A percentile compares a stretch with the other conserved stretches of the same genome.
These are phyloP conservation scores for Phytophthora crassamura DNA, from an alignment of 352 stramenopile genomes.

Conservation along the genomic window DNA sequence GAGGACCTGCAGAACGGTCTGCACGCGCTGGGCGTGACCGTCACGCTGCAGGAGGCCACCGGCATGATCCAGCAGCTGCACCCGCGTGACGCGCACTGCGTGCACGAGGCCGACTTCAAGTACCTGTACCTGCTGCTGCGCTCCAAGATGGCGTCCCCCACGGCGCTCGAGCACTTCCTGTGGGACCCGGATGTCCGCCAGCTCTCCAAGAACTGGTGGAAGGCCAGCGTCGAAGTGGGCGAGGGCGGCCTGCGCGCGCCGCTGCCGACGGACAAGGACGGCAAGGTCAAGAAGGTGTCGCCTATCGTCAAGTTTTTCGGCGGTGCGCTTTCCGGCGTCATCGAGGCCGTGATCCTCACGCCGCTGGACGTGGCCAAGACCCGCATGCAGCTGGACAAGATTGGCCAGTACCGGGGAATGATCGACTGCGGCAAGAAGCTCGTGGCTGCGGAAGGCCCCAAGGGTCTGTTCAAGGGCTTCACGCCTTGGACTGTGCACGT, in stretches of 20 bases:
- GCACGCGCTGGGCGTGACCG: slow-evolving; percentile 63
- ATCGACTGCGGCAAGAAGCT: slow-evolving; percentile 87
- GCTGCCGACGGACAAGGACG: slow-evolving; percentile 53
- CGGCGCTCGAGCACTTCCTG: slow-evolving; percentile 76
- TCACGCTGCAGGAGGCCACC: slow-evolving; percentile 79
- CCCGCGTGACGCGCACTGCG: slow-evolving; percentile 63
- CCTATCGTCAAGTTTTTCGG: slow-evolving; percentile 82
- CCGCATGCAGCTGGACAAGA: slow-evolving; percentile 89
- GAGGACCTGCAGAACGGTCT: slow-evolving; percentile 70
- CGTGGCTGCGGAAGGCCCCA: slow-evolving; percentile 73
- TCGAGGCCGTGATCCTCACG: slow-evolving; percentile 86
- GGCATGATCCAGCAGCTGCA: slow-evolving; percentile 82
- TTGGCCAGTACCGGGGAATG: slow-evolving; percentile 87
- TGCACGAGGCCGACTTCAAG: slow-evolving; percentile 86
- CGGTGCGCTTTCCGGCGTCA: slow-evolving; percentile 84
- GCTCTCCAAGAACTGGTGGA: slow-evolving; percentile 89
- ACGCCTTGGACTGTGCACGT: slow-evolving; percentile 91
- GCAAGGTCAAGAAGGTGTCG: slow-evolving; percentile 66
- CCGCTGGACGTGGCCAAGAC: slow-evolving; percentile 92
- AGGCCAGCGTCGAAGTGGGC: slow-evolving; percentile 83
- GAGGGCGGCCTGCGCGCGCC: slow-evolving; percentile 75
- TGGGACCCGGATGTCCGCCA: slow-evolving; percentile 87
- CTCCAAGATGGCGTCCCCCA: slow-evolving; percentile 76
- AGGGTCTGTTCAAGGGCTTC: slow-evolving; percentile 90
- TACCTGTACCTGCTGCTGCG: slow-evolving; percentile 81